Conservation (phyloP, 2,329 filamentous ascomycete species). For the Aureobasidium namibiae region DNA sequence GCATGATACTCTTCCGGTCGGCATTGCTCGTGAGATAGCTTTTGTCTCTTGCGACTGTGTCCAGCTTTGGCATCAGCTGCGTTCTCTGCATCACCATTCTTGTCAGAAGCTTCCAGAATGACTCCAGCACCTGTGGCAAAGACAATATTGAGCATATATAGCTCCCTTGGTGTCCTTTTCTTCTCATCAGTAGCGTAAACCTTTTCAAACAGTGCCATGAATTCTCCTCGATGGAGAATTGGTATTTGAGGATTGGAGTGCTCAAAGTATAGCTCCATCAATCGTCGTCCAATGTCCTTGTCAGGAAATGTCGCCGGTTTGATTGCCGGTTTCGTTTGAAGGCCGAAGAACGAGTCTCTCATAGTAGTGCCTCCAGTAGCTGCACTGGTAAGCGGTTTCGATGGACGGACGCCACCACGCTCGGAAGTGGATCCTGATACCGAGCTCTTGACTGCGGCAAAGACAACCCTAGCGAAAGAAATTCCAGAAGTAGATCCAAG, state of each 20-base stretch:
- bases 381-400: conserved; percentile 45
- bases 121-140: conserved; percentile 94
- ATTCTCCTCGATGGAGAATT: conserved; percentile 80
- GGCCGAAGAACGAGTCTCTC: conserved; percentile 93
- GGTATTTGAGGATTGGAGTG: conserved; percentile 95
- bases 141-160: conserved; percentile 95
- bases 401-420: conserved; percentile 52
- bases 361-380: conserved; percentile 63
- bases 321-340: conserved; percentile 84
- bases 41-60: conserved; percentile 40
- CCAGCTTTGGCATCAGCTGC: conserved; percentile 26
- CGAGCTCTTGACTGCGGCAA: conserved; percentile 81
- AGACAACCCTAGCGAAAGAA: conserved; percentile 88
- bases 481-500: conserved; percentile 82
- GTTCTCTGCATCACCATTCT: neutral
- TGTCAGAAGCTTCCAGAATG: conserved; percentile 56
- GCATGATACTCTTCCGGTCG: conserved; percentile 96
- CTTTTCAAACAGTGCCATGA: conserved; percentile 77
- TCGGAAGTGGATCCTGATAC: conserved; percentile 52
- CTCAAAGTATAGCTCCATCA: conserved; percentile 85
- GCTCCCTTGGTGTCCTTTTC: conserved; percentile 64
- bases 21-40: conserved; percentile 43
- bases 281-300: conserved; percentile 59
- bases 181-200: conserved; percentile 64
- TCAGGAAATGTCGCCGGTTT: conserved; percentile 78